These are phyloP conservation scores for Boletus semigastroideus DNA, from an alignment of 1,284 basidiomycete genomes.

Conservation along the genomic window DNA sequence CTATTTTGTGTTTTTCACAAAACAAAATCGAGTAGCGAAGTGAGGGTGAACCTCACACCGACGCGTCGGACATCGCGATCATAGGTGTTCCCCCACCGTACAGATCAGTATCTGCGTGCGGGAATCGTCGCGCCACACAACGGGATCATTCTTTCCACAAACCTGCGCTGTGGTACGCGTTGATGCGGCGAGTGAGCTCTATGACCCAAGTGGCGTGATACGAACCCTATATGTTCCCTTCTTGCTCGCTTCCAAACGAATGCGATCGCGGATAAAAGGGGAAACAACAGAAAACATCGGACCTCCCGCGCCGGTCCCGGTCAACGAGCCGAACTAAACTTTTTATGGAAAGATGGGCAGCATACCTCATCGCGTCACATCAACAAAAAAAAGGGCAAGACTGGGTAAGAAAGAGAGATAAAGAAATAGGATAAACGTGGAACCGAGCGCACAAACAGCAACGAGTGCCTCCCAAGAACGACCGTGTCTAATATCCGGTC, in stretches of 20 bases:
- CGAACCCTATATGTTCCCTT: background rate
- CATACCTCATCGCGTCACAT: background rate
- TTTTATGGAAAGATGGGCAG: background rate
- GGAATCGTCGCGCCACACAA: background rate
- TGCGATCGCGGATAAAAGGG: background rate
- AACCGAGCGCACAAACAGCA: background rate
- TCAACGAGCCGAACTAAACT: background rate
- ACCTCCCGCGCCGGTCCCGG: background rate
- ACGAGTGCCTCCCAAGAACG: background rate
- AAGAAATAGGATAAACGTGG: background rate
- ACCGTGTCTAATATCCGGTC: background rate
- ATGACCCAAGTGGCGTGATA: background rate
- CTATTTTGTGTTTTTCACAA: background rate
- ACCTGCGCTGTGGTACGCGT: background rate
- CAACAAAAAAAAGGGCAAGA: background rate
- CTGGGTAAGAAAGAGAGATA: background rate
- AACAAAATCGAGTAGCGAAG: background rate
- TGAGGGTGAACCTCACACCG: background rate
- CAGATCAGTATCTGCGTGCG: too few relatives aligned
- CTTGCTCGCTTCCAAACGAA: background rate
- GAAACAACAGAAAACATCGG: background rate
- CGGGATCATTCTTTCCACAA: background rate
- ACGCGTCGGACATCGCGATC: background rate
- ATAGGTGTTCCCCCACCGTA: background rate
- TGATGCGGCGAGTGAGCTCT: background rate